Percentiles rank a stretch among this genome's conserved stretches.
Conservation (phyloP, 768 basidiomycete species). For the Rhodotorula kratochvilovae region DNA sequence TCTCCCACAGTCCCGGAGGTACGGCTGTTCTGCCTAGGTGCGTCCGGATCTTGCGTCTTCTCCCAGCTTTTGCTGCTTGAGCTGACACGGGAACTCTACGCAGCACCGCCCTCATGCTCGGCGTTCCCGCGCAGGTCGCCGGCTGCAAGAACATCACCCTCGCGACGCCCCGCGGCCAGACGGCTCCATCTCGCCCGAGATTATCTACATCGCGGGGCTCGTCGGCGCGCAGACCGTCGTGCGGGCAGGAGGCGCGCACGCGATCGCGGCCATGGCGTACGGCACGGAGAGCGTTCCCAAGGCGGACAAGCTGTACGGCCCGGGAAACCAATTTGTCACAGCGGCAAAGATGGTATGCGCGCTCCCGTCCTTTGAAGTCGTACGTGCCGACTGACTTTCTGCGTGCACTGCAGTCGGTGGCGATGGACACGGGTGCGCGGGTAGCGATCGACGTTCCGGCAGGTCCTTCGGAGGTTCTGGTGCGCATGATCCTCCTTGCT, state of each 20-base stretch:
- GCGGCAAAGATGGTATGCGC: constrained; percentile 81
- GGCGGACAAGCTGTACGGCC: constrained; percentile 98
- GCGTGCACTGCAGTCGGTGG: constrained; percentile 69
- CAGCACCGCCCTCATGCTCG: constrained; percentile 88
- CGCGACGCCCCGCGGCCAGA: constrained; percentile 91
- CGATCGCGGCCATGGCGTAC: constrained; percentile 91
- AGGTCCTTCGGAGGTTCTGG: constrained; percentile 93
- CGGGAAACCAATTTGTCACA: constrained; percentile 99
- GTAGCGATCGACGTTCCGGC: constrained; percentile 99
- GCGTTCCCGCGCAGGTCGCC: constrained; percentile 94
- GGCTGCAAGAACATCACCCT: constrained; percentile 87
- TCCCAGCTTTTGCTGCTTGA: not conserved
- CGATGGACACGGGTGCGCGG: constrained; percentile 93
- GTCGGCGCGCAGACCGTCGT: constrained; percentile 86
- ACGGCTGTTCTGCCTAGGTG: constrained; percentile 85
- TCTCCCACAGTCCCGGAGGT: constrained; percentile 64
- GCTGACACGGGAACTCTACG: not conserved
- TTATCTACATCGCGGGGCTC: constrained; percentile 89
- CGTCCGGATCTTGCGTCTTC: not conserved
- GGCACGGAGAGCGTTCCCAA: constrained; percentile 93
- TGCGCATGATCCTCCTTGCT: constrained; percentile 49
- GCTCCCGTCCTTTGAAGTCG: not conserved
- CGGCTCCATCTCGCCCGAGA: constrained; percentile 90
- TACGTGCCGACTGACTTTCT: too few species aligned
- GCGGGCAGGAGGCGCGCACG: constrained; percentile 94